These are phyloP conservation scores for Microdochium bolleyi DNA, from an alignment of 2,329 filamentous ascomycete species.

Conservation along the genomic window DNA sequence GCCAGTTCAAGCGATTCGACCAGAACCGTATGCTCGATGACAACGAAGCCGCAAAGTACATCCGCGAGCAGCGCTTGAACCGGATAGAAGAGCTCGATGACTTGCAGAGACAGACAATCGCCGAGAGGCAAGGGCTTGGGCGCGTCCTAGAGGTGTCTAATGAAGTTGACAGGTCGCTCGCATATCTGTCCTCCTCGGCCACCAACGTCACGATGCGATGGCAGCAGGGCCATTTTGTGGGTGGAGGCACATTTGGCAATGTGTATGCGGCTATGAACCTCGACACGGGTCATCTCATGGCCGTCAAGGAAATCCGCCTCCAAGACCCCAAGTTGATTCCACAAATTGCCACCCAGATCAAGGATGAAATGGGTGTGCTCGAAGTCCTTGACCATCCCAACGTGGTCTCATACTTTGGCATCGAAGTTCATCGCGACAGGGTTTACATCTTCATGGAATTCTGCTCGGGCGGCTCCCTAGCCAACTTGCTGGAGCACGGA, in stretches of 20 bases:
- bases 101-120: slow-evolving; percentile 67
- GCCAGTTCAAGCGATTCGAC: slow-evolving; percentile 70
- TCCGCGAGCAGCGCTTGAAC: slow-evolving; percentile 67
- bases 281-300: slow-evolving; percentile 93
- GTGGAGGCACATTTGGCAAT: slow-evolving; percentile 92
- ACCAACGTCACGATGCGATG: slow-evolving; percentile 94
- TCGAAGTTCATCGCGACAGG: slow-evolving; percentile 95
- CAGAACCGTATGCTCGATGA: slow-evolving; percentile 69
- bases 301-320: slow-evolving; percentile 94
- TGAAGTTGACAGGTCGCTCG: slow-evolving; percentile 90
- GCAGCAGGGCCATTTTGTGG: slow-evolving; percentile 98
- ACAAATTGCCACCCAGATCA: slow-evolving; percentile 86
- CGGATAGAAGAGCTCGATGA: slow-evolving; percentile 73
- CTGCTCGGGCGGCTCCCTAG: slow-evolving; percentile 89
- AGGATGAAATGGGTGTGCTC: slow-evolving; percentile 93
- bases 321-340: slow-evolving; percentile 96
- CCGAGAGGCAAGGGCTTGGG: slow-evolving; percentile 80
- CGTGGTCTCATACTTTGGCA: slow-evolving; percentile 94
- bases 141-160: slow-evolving; percentile 90
- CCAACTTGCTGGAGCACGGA: slow-evolving; percentile 84
- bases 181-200: slow-evolving; percentile 85
- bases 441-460: slow-evolving; percentile 99
- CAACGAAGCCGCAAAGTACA: slow-evolving; percentile 70
- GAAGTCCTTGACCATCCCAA: slow-evolving; percentile 96
- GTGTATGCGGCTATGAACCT: slow-evolving; percentile 97